phyloP scores from a whole-genome alignment of 371 early-diverging fungal genomes.

The Sporodiniella umbellata region DNA sequence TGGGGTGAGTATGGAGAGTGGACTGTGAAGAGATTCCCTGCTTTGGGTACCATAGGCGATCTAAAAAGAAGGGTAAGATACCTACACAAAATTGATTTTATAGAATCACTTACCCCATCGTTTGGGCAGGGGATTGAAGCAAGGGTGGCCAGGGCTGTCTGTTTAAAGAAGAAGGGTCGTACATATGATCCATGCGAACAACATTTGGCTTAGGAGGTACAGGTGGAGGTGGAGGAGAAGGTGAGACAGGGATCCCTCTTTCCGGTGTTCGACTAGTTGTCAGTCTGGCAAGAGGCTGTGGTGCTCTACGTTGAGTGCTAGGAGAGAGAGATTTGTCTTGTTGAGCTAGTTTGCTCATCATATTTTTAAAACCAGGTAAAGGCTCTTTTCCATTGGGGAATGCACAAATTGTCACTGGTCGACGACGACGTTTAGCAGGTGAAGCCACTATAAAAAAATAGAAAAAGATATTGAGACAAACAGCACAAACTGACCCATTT shows the following conservation, averaged over 20 bases:
- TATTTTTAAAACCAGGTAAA: constrained; percentile 35
- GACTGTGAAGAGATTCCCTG: too few relatives aligned
- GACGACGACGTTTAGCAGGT: constrained; percentile 34
- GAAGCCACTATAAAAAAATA: constrained; percentile 11
- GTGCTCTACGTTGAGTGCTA: constrained; percentile 10
- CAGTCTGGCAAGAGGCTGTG: constrained; percentile 3
- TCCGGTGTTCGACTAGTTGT: not conserved
- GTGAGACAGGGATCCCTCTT: constrained; percentile 7
- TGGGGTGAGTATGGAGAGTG: too few relatives aligned
- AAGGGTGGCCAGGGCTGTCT: not conserved
- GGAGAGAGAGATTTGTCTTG: constrained; percentile 20
- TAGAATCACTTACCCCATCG: too few relatives aligned
- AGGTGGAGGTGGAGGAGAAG: constrained; percentile 32
- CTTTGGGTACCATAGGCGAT: too few relatives aligned
- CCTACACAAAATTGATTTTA: too few relatives aligned
- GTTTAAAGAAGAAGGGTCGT: constrained; percentile 6
- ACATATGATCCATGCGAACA: constrained; percentile 30
- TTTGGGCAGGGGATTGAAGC: too few relatives aligned
- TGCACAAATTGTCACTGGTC: constrained; percentile 45
- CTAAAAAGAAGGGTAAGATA: too few relatives aligned
- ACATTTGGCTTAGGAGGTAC: constrained; percentile 42
- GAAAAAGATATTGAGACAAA: constrained; percentile 3
- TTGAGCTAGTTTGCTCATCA: constrained; percentile 33
- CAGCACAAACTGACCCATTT: too few relatives aligned
- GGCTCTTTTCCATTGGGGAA: constrained; percentile 29